These are phyloP conservation scores for Rosa chinensis DNA, from an alignment of 306 rosid genomes.

Conservation along the genomic window DNA sequence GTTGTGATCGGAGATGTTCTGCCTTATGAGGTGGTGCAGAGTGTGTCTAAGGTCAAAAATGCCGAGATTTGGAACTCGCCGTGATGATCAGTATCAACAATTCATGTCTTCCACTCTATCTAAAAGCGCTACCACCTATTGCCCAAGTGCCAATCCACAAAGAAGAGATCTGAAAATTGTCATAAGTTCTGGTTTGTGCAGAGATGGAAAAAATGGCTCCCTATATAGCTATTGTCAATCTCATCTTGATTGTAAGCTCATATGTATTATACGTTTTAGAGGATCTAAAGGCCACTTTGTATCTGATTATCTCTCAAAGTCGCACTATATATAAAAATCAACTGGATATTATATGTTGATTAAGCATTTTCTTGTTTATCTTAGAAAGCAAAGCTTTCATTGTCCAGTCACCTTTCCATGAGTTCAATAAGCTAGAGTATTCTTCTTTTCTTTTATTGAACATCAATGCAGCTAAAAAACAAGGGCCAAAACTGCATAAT, in stretches of 20 bases:
- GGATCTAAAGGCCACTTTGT: neutral
- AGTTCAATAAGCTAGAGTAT: too few relatives aligned
- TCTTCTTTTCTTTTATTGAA: too few relatives aligned
- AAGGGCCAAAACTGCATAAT: too few relatives aligned
- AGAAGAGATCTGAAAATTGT: neutral
- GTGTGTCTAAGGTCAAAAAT: constrained; percentile 81
- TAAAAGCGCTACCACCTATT: neutral
- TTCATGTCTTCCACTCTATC: neutral
- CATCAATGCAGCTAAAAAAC: too few relatives aligned
- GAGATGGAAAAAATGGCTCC: neutral
- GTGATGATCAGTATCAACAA: neutral
- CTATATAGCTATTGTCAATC: neutral
- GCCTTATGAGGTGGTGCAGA: constrained; percentile 76
- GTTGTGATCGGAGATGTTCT: constrained; percentile 83
- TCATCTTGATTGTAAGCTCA: neutral
- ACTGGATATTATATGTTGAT: neutral
- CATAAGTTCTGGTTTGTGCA: neutral
- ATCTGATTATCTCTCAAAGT: neutral
- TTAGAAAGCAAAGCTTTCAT: neutral
- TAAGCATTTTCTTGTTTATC: neutral
- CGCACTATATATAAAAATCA: neutral
- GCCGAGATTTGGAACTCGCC: constrained; percentile 64
- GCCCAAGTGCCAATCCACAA: neutral
- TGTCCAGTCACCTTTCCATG: too few relatives aligned
- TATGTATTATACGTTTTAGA: neutral